phyloP scores from a whole-genome alignment of 495 filamentous ascomycete genomes.

The Cercophora samala region DNA sequence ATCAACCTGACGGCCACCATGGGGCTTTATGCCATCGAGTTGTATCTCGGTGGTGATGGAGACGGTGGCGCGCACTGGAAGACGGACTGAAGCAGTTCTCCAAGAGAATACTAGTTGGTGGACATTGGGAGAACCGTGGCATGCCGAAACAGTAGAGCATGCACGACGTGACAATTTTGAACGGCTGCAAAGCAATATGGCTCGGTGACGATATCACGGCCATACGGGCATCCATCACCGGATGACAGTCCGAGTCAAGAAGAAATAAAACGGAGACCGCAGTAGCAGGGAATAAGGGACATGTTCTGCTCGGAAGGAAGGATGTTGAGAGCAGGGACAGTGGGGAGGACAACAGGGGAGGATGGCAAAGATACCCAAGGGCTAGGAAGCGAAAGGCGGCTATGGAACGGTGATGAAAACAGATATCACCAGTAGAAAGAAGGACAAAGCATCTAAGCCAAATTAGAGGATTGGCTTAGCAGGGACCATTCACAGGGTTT shows the following conservation, averaged over 20 bases:
- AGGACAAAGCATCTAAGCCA: neutral
- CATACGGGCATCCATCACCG: neutral
- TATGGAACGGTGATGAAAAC: neutral
- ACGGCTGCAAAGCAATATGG: neutral
- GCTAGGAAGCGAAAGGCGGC: conserved; percentile 6
- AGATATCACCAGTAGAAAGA: neutral
- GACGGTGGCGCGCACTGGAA: conserved; percentile 83
- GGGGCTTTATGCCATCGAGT: conserved; percentile 81
- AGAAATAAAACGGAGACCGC: neutral
- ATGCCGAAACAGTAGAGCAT: neutral
- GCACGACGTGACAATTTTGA: neutral
- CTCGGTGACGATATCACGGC: neutral
- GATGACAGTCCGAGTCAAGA: neutral
- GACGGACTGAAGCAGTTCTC: conserved; percentile 56
- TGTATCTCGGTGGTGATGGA: conserved; percentile 76
- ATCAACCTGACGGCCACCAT: conserved; percentile 85
- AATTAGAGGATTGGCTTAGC: neutral
- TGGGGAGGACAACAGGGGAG: neutral
- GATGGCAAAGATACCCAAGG: conserved; percentile 17
- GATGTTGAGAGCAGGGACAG: neutral
- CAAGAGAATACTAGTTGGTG: neutral
- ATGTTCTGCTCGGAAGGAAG: neutral
- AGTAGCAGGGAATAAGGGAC: neutral
- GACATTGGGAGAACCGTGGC: neutral
- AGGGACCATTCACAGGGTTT: neutral